Conservation (phyloP, 768 basidiomycete genomes). For the Pseudohyphozyma bogoriensis region DNA sequence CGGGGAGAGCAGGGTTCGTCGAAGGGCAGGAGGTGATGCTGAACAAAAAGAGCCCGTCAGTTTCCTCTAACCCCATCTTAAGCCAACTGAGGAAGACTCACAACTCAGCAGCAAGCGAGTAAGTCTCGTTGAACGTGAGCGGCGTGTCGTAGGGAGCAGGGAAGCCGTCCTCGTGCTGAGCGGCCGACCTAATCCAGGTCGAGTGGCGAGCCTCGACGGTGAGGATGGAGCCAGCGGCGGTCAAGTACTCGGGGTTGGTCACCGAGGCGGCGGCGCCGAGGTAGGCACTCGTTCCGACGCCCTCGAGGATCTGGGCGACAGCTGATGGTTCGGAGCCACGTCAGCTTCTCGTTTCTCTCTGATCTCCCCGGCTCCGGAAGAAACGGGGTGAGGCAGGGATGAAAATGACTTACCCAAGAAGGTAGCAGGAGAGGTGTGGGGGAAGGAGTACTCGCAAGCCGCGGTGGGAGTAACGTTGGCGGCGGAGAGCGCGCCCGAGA, state of each 20-base stretch:
- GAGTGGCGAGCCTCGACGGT: constrained; percentile 51
- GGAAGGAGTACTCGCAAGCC: constrained; percentile 52
- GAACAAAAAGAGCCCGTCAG: constrained; percentile 38
- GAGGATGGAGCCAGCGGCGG: constrained; percentile 52
- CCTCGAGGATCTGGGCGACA: constrained; percentile 48
- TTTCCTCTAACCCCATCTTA: too few species aligned
- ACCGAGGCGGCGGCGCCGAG: constrained; percentile 49
- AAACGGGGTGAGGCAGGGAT: too few species aligned
- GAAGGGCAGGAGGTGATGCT: constrained; percentile 48
- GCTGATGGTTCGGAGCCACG: too few species aligned
- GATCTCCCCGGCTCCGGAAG: too few species aligned
- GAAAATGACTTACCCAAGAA: too few species aligned
- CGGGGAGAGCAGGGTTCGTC: constrained; percentile 47
- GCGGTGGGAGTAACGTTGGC: constrained; percentile 45
- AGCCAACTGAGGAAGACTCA: constrained; percentile 33
- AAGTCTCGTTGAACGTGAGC: constrained; percentile 44
- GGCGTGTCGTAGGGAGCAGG: constrained; percentile 51
- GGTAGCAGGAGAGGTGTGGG: constrained; percentile 43
- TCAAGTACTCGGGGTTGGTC: constrained; percentile 40
- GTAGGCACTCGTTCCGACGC: constrained; percentile 51
- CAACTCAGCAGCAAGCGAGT: constrained; percentile 41
- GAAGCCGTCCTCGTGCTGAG: constrained; percentile 48
- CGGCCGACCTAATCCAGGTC: constrained; percentile 51
- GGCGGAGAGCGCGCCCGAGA: constrained; percentile 35
- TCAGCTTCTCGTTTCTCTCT: too few species aligned